Evolutionary conservation across 257 asterid genomes (phyloP).

Genomic region (Gardenia jasminoides): DNA sequence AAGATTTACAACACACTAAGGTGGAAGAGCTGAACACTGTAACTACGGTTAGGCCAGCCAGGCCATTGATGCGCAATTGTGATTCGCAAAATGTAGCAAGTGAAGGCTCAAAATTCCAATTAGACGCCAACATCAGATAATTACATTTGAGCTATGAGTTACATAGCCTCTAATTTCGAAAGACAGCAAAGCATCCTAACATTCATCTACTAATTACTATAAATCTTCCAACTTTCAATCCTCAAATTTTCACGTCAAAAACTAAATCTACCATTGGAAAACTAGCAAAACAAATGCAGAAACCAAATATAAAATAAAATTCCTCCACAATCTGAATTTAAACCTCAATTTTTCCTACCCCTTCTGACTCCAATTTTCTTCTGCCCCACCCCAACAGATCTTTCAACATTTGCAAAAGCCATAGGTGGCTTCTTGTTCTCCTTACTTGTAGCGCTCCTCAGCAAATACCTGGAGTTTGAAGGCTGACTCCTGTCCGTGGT

Average conservation of each 20-base stretch:
- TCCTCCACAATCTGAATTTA: neutral
- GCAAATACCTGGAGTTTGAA: conserved; percentile 59
- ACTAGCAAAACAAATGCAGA: neutral
- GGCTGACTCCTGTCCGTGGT: conserved; percentile 48
- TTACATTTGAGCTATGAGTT: conserved; percentile 20
- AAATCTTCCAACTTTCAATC: neutral
- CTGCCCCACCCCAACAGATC: conserved; percentile 40
- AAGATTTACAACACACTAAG: neutral
- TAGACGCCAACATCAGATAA: conserved; percentile 1
- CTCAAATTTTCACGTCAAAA: neutral
- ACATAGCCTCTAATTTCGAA: conserved; percentile 19
- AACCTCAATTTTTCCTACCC: conserved; percentile 37
- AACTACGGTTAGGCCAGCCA: neutral
- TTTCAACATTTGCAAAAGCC: conserved; percentile 42
- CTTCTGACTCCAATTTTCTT: conserved; percentile 52
- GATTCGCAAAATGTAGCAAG: neutral
- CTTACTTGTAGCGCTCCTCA: conserved; percentile 59
- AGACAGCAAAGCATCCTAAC: neutral
- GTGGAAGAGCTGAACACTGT: neutral
- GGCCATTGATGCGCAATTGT: neutral
- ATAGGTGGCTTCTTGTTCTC: conserved; percentile 72
- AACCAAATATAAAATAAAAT: neutral
- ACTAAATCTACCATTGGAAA: neutral
- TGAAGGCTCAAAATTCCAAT: neutral
- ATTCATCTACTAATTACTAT: neutral